Base-by-base conservation (phyloP, 495 filamentous ascomycete genomes). In the Extremus antarcticus region DNA sequence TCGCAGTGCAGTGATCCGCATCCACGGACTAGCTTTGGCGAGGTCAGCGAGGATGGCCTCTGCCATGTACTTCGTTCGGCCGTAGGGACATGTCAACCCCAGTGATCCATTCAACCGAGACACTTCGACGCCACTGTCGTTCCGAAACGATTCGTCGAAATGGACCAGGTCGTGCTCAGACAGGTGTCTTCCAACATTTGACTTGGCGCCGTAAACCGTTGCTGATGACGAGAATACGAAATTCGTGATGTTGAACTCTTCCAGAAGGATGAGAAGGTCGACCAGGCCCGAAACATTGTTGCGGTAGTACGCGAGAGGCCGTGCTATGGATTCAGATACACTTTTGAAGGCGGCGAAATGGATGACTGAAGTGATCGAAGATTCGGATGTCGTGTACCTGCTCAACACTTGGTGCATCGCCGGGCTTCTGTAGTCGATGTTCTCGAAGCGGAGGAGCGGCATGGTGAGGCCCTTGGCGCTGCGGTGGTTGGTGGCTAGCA, bases 221-320 rank as follows among this genome's bases (percentile, higher is more conserved):
- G 65, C 81, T 0, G 82, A 86, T 25, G 79, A 80, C 4, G 77
- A 81, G 66, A 85, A 84, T 58, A 85, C 78, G 59, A 85, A 81
- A 17, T 76, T 81, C 63, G 77, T 82, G 67, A 85, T 80, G 41
- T 72, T 73, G 60, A 78, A 81, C 15, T 79, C 70, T 19, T 73
- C 72, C 50, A 85, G 70, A 9, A 71, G 71, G 23, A 70, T 57
- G 32, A 80, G 72, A 57, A 85, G 78, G 51, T 78, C 73, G 47
- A 85, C 72, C n/a, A 85, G 65, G 2, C 80, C 81, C 56, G 75
- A 74, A 22, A 85, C 79, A 50, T 85, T 85, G 70, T 84, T 85
- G 51, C 73, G 64, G 69, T 85, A 85, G 63, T 85, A 85, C 48
- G 73, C 73, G 50, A 85, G 60, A 11, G 81, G 81, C 19, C 73